These are phyloP conservation scores for Penicillium sp. DNA, from an alignment of 2,329 filamentous ascomycete genomes.

Conservation along the genomic window DNA sequence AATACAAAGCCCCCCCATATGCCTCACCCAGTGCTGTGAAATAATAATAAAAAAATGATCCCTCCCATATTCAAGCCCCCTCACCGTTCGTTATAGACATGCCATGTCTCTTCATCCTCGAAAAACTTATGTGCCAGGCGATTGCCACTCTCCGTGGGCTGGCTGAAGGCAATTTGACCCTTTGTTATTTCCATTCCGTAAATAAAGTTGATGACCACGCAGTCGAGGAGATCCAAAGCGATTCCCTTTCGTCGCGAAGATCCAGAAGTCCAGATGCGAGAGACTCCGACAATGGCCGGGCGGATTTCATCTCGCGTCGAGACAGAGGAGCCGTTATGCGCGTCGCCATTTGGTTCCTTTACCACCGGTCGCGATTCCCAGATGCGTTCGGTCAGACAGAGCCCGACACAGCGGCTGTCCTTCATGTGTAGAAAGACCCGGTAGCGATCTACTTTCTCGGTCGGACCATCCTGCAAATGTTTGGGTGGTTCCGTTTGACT, in stretches of 20 bases:
- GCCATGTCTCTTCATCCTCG: slow-evolving; percentile 56
- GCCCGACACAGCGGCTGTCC: slow-evolving; percentile 61
- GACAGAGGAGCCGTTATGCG: slow-evolving; percentile 44
- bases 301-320: slow-evolving; percentile 46
- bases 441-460: slow-evolving; percentile 52
- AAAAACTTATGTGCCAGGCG: slow-evolving; percentile 60
- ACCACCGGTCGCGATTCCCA: slow-evolving; percentile 54
- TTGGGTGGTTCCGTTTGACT: slow-evolving; percentile 46
- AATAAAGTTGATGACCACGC: slow-evolving; percentile 56
- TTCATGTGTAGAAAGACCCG: slow-evolving; percentile 63
- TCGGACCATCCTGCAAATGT: slow-evolving; percentile 34
- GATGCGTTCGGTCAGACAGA: slow-evolving; percentile 63
- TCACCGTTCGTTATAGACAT: slow-evolving; percentile 56
- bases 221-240: slow-evolving; percentile 58
- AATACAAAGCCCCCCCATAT: slow-evolving; percentile 1
- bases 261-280: slow-evolving; percentile 64
- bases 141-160: slow-evolving; percentile 63
- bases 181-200: slow-evolving; percentile 57
- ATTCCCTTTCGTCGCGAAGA: slow-evolving; percentile 58
- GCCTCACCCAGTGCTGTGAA: slow-evolving; percentile 3
- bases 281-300: slow-evolving; percentile 60
- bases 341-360: slow-evolving; percentile 20
- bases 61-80: slow-evolving; percentile 10
- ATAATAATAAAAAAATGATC: neutral
- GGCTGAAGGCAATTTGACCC: slow-evolving; percentile 61